Base-by-base conservation (phyloP, 1,139 yeast species). In the Yamadazyma oceani region DNA sequence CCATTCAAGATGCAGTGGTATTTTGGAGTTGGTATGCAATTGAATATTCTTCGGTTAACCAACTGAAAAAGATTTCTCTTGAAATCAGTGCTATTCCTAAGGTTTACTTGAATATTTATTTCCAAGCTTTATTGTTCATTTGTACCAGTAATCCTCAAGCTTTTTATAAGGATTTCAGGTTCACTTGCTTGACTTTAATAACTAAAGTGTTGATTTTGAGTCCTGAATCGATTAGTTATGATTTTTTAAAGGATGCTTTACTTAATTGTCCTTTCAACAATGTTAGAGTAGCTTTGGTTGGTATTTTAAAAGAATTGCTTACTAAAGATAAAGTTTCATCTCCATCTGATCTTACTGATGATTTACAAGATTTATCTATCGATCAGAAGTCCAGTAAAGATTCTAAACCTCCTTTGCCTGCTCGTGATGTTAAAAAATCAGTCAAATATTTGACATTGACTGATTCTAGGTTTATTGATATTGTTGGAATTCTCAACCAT, bases 281-380 rank as follows among this genome's bases (percentile, higher is more conserved):
- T 31, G 75, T 78, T 16, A 79, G 80, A 47, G 71, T 80, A 19
- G 78, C 79, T 3, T 63, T 82, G 35, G 71, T 86, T 12, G 78
- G 82, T 3, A 76, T 86, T 19, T 69, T 87, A 49, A 88, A 85
- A 55, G 85, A 81, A 45, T 66, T 87, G 42, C 61, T 78, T 47
- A 56, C 69, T 8, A 54, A 56, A 26, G 51, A 49, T 29, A 48
- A 49, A 38, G 11, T 5, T 16, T 9, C 6, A 4, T 19, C 6
- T 12, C 10, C 10, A 17, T 14, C 28, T n/a, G 35, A 35, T 17
- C 25, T 38, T 6, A 38, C 26, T 9, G 34, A 39, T 8, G 39
- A 41, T 7, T 33, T 49, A 32, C 38, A 39, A 2, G 34, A 37
- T 3, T 35, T 45, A 15, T 33, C 44, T 10, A 8, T 33, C 22